Base-by-base conservation (phyloP, 768 basidiomycete genomes). In the Leccinum barrowsii region DNA sequence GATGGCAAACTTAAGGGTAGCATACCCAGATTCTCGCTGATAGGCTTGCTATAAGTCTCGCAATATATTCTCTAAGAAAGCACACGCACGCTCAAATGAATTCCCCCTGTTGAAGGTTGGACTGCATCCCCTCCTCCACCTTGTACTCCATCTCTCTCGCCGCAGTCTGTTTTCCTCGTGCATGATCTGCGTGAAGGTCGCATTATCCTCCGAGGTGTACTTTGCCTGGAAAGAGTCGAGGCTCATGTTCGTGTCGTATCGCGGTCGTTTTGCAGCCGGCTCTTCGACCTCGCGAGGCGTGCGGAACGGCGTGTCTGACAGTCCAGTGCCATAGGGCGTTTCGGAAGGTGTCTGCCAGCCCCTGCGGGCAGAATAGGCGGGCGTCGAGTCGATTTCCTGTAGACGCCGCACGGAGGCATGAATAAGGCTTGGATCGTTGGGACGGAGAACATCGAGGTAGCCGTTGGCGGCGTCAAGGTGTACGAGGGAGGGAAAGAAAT, bases 181-280 rank as follows among this genome's bases (percentile, higher is more conserved):
- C 55, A 99, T 75, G 59, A 98, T 95, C 61, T 92, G 81, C 8
- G 94, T 92, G 71, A 99, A 98, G 59, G 94, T 97, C 5, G 95
- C 86, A 72, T 99, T 99, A 74, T 99, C 97, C 69, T 98, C 94
- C 0, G 94, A 97, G 2, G 97, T 98, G 71, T 92, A 97, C 46
- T 82, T 82, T 0, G 92, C 84, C 71, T 98, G 97, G 71, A 98
- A 99, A 15, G 77, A 76, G 70, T 98, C 94, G 17, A 98, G 80
- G 56, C 82, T 86, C 68, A 93, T 75, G 59, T 77, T 70, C 3
- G 77, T 75, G 64, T 91, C 81, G 65, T 82, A 86, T 56, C 82
- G 82, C 32, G 78, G 67, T 56, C 85, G 80, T 74, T 92, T 86
- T 61, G 70, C 60, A 2, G 78, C 71, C 24, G 80, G 77, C 62